Evolutionary conservation across 1,284 basidiomycete species (phyloP), one percentile per base, ranked within the genome.

Genomic region (Sporisorium sorghi): DNA sequence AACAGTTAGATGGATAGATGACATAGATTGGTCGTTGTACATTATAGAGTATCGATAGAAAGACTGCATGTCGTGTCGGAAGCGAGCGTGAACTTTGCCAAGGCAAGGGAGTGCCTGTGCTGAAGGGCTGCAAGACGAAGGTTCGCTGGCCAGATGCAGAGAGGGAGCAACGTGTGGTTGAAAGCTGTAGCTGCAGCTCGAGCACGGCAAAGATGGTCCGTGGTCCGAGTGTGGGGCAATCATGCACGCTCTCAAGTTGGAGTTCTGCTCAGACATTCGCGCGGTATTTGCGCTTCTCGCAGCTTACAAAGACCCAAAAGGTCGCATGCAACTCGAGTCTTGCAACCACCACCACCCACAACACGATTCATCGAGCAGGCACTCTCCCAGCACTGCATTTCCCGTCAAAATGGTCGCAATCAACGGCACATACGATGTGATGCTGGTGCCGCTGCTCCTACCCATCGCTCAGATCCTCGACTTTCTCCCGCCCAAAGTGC

Each of bases 401-500:
- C n/a, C n/a, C n/a, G n/a, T n/a, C 7, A 21, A 73, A 47, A 73
- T 73, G 72, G 67, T 74, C 5, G 66, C 61, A 8, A 76, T 76
- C 52, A 68, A 54, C 44, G 73, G 73, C 35, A 72, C 69, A 12
- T 76, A 76, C 58, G 73, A 76, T 61, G 61, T 72, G 43, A 58
- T 76, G 65, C 58, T 76, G 50, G 61, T 76, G 15, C 69, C 69
- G 2, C 40, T 66, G 39, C 51, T 72, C 21, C 61, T 76, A 58
- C 73, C 73, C 7, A 55, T 68, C 11, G 21, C 68, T 23, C 51
- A 68, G 58, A 54, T 76, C 40, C 61, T 69, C 58, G 64, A 76
- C 47, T 62, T 71, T 3, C 55, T 76, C n/a, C 73, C 73, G n/a
- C 61, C 69, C 10, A 52, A 64, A 12, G 52, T 75, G 15, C 66